phyloP scores from a whole-genome alignment of 2,329 filamentous ascomycete genomes.

The Colletotrichum sansevieriae region DNA sequence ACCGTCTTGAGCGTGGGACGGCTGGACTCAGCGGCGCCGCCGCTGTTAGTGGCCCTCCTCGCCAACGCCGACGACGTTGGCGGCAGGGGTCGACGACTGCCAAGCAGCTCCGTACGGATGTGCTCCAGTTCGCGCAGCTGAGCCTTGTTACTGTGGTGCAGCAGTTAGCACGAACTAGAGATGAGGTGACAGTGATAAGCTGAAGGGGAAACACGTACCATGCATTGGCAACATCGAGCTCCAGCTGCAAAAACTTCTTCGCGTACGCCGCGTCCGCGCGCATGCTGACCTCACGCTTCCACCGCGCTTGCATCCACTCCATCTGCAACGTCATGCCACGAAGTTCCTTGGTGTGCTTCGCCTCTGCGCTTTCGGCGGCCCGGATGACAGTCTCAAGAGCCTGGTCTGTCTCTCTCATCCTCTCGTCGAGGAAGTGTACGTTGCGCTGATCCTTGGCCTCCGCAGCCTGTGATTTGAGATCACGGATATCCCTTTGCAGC shows the following conservation, averaged over 20 bases:
- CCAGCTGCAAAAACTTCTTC: conserved; percentile 84
- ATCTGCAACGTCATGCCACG: conserved; percentile 90
- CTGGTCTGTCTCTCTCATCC: conserved; percentile 57
- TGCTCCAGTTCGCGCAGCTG: conserved; percentile 87
- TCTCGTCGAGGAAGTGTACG: conserved; percentile 48
- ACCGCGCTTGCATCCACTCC: conserved; percentile 86
- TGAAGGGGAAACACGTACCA: conserved; percentile 78
- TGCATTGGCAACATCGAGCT: conserved; percentile 86
- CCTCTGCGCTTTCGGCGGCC: conserved; percentile 72
- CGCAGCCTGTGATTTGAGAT: conserved; percentile 57
- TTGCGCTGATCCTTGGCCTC: conserved; percentile 47
- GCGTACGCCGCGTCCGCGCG: conserved; percentile 85
- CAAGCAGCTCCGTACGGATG: conserved; percentile 70
- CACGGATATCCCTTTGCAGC: conserved; percentile 64
- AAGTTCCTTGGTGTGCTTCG: conserved; percentile 80
- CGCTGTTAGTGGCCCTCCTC: conserved; percentile 27
- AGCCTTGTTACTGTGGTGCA: conserved; percentile 84
- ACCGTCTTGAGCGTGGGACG: conserved; percentile 58
- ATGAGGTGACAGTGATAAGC: conserved; percentile 9
- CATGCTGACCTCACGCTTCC: conserved; percentile 84
- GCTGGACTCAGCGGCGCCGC: conserved; percentile 26
- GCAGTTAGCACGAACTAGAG: conserved; percentile 44
- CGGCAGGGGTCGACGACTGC: conserved; percentile 53
- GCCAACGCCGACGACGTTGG: conserved; percentile 46
- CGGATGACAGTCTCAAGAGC: conserved; percentile 71